phyloP scores from a whole-genome alignment of 2,329 filamentous ascomycete species.

The Xylariaceae sp. region DNA sequence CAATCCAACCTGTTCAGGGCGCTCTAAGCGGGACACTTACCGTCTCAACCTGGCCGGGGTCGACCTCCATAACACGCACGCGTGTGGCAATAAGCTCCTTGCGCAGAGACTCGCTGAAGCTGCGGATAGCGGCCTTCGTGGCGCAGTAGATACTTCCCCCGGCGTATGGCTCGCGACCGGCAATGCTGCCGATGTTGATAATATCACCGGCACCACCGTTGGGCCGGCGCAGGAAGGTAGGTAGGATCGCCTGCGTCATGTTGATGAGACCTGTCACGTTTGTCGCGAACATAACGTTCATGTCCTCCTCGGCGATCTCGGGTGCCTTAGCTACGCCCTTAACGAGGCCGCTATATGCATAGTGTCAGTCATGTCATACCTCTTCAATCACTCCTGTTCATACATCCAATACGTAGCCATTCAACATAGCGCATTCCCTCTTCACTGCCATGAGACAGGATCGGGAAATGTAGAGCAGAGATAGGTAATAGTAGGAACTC shows the following conservation, averaged over 20 bases:
- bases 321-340: slow-evolving; percentile 87
- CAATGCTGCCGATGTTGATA: slow-evolving; percentile 78
- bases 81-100: slow-evolving; percentile 73
- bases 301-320: slow-evolving; percentile 80
- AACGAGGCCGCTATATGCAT: slow-evolving; percentile 72
- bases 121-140: slow-evolving; percentile 76
- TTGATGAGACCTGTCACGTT: slow-evolving; percentile 96
- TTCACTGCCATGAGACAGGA: neutral
- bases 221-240: slow-evolving; percentile 77
- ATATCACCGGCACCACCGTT: slow-evolving; percentile 87
- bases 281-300: slow-evolving; percentile 85
- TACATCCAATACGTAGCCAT: too few relatives aligned
- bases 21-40: slow-evolving; percentile 28
- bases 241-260: slow-evolving; percentile 90
- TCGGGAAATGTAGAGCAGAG: neutral
- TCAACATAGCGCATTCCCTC: too few relatives aligned
- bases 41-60: slow-evolving; percentile 81
- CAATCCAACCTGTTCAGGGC: too few relatives aligned
- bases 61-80: slow-evolving; percentile 75
- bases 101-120: slow-evolving; percentile 73
- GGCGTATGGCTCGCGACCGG: slow-evolving; percentile 70
- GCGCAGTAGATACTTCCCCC: slow-evolving; percentile 81
- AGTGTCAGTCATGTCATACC: neutral
- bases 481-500: slow-evolving; percentile 43
- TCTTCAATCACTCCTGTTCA: too few relatives aligned